Evolutionary conservation across 371 early-diverging fungal species (phyloP).

Genomic region (Rhizopus sp.): DNA sequence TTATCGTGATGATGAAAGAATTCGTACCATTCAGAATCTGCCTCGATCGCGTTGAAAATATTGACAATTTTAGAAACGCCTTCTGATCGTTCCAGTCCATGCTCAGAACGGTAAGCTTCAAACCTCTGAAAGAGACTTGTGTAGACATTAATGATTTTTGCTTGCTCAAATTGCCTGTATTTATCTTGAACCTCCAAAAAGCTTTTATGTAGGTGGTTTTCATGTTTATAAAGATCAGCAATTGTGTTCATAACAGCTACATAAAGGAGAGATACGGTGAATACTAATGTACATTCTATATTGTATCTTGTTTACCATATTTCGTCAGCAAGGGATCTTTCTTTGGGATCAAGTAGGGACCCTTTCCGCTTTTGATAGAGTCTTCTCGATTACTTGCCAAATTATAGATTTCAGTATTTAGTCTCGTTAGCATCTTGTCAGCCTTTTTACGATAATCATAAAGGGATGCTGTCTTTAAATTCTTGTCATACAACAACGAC

Average conservation of each 20-base stretch:
- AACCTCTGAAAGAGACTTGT: slow-evolving; percentile 20
- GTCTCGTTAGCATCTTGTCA: slow-evolving; percentile 19
- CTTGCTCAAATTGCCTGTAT: slow-evolving; percentile 29
- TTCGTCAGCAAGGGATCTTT: slow-evolving; percentile 24
- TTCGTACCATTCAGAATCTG: slow-evolving; percentile 23
- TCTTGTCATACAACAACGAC: slow-evolving; percentile 13
- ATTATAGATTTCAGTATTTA: slow-evolving; percentile 16
- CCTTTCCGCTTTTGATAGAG: slow-evolving; percentile 3
- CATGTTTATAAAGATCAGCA: slow-evolving; percentile 17
- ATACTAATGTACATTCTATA: neutral
- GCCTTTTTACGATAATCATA: slow-evolving; percentile 24
- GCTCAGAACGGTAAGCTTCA: slow-evolving; percentile 18
- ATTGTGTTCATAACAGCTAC: slow-evolving; percentile 19
- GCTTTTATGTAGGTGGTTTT: slow-evolving; percentile 20
- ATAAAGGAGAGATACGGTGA: neutral
- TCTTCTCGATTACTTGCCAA: slow-evolving; percentile 12
- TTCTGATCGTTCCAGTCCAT: slow-evolving; percentile 22
- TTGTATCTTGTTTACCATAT: slow-evolving; percentile 13
- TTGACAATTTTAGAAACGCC: slow-evolving; percentile 19
- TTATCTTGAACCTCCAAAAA: slow-evolving; percentile 21
- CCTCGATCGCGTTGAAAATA: slow-evolving; percentile 24
- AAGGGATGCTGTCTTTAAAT: slow-evolving; percentile 8
- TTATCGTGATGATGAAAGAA: slow-evolving; percentile 26
- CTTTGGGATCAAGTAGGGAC: slow-evolving; percentile 17
- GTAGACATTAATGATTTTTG: slow-evolving; percentile 24